These are phyloP conservation scores for Trichoderma breve DNA, from an alignment of 2,329 filamentous ascomycete genomes.

Conservation along the genomic window DNA sequence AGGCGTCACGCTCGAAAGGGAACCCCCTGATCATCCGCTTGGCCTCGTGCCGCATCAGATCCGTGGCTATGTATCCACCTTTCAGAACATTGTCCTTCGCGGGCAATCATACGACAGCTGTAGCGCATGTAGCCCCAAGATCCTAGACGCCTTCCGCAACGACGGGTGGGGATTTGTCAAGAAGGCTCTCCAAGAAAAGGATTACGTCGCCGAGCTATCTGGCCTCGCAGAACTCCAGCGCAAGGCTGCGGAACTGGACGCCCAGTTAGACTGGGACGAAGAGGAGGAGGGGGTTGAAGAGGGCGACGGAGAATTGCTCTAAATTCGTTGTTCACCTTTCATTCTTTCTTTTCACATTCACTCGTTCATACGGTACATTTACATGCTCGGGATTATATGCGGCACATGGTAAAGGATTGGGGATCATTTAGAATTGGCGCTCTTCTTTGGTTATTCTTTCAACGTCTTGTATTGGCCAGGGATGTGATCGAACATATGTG, in stretches of 20 bases:
- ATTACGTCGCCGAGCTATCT: slow-evolving; percentile 75
- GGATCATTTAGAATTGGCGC: neutral
- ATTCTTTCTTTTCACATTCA: neutral
- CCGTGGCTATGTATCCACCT: slow-evolving; percentile 72
- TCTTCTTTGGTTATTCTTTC: neutral
- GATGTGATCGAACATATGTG: neutral
- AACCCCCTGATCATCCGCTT: slow-evolving; percentile 58
- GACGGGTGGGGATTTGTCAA: slow-evolving; percentile 77
- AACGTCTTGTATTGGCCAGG: neutral
- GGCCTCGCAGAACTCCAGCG: slow-evolving; percentile 71
- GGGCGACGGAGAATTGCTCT: slow-evolving; percentile 55
- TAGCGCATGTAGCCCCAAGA: slow-evolving; percentile 71
- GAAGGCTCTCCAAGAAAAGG: slow-evolving; percentile 68
- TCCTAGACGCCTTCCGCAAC: slow-evolving; percentile 64
- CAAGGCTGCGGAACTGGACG: slow-evolving; percentile 50
- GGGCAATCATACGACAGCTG: slow-evolving; percentile 77
- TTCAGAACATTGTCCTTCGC: slow-evolving; percentile 69
- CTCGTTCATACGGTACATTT: neutral
- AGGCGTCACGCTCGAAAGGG: slow-evolving; percentile 48
- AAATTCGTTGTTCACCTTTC: neutral
- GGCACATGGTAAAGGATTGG: neutral
- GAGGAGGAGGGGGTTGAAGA: slow-evolving; percentile 49
- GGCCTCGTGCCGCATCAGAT: slow-evolving; percentile 77
- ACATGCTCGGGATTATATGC: neutral
- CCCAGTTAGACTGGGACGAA: slow-evolving; percentile 60